Conservation (phyloP, 1,284 basidiomycete species). For the Sanghuangporus sanghuang region DNA sequence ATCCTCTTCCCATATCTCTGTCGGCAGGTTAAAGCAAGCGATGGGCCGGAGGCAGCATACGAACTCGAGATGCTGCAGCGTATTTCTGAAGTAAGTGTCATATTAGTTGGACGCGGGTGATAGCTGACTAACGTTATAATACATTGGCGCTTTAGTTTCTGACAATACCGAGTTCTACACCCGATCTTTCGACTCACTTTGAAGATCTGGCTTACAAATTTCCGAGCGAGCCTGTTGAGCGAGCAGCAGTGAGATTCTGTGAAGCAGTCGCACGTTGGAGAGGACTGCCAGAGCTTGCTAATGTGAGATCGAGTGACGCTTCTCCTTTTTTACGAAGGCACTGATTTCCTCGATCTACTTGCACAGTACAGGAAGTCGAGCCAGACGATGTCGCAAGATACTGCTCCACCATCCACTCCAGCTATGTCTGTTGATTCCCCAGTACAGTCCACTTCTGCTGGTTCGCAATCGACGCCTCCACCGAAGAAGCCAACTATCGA, state of each 20-base stretch:
- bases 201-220: slow-evolving; percentile 74
- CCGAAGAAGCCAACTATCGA: slow-evolving; percentile 32
- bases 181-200: slow-evolving; percentile 73
- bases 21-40: slow-evolving; percentile 17
- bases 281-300: slow-evolving; percentile 77
- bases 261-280: slow-evolving; percentile 76
- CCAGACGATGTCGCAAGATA: slow-evolving; percentile 20
- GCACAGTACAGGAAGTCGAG: slow-evolving; percentile 17
- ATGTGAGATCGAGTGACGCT: slow-evolving; percentile 37
- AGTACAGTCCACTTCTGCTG: slow-evolving; percentile 57
- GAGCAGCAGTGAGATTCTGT: slow-evolving; percentile 69
- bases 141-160: slow-evolving; percentile 50
- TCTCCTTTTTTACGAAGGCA: background rate
- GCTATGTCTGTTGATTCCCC: slow-evolving; percentile 55
- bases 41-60: slow-evolving; percentile 58
- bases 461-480: slow-evolving; percentile 28
- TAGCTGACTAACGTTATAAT: background rate
- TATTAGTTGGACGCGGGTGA: background rate
- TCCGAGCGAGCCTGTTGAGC: slow-evolving; percentile 75
- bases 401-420: slow-evolving; percentile 29
- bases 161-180: slow-evolving; percentile 60
- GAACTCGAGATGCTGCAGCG: slow-evolving; percentile 62
- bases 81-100: slow-evolving; percentile 52
- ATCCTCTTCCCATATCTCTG: slow-evolving; percentile 63
- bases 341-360: background rate